These are phyloP conservation scores for Ceratocystis cubensis DNA, from an alignment of 2,329 filamentous ascomycete genomes.

Conservation along the genomic window DNA sequence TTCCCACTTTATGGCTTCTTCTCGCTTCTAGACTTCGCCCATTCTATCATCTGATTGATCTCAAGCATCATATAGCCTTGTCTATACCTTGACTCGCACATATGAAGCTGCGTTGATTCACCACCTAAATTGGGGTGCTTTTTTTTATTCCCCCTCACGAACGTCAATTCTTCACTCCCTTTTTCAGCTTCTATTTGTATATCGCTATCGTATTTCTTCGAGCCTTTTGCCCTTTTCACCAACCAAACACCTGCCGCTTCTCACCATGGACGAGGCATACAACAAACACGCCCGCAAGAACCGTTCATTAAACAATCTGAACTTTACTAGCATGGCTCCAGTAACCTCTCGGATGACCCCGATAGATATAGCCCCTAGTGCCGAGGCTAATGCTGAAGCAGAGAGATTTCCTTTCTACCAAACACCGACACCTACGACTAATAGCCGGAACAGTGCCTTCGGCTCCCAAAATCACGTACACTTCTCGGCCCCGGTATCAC, in stretches of 20 bases:
- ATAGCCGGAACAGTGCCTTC: slow-evolving; percentile 32
- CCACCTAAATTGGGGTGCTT: neutral
- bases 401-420: slow-evolving; percentile 14
- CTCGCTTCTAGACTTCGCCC: neutral
- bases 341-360: slow-evolving; percentile 50
- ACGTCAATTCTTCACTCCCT: neutral
- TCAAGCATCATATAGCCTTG: slow-evolving; percentile 4
- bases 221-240: slow-evolving; percentile 1
- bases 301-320: slow-evolving; percentile 45
- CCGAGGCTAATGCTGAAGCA: neutral
- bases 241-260: neutral
- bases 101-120: neutral
- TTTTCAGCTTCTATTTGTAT: neutral
- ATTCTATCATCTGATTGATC: neutral
- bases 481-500: slow-evolving; percentile 43
- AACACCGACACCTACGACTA: neutral
- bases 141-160: neutral
- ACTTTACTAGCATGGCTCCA: slow-evolving; percentile 48
- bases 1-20: neutral
- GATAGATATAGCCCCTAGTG: slow-evolving; percentile 30
- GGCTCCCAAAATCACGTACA: slow-evolving; percentile 30
- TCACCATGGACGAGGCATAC: slow-evolving; percentile 46
- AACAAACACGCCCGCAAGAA: slow-evolving; percentile 49
- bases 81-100: neutral
- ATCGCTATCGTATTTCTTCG: neutral